Conservation (phyloP, 441 rosid species). For the Raphanus hybrid region DNA sequence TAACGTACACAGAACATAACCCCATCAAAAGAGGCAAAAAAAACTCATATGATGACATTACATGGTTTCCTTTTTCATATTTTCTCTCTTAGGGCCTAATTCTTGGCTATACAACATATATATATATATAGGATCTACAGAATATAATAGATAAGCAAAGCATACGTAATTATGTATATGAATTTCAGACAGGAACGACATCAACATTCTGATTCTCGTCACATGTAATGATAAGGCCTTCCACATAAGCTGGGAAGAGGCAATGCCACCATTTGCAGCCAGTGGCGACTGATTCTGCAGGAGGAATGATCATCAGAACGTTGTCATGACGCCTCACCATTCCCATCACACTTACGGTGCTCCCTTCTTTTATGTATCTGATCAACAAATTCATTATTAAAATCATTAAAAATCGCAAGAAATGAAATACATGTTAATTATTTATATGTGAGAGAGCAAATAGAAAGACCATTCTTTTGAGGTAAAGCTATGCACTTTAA, state of each 20-base stretch:
- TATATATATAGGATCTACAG: slow-evolving; percentile 14
- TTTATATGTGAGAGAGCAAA: background rate
- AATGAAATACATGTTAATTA: background rate
- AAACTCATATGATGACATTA: background rate
- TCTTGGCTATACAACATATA: slow-evolving; percentile 14
- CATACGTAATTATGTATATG: background rate
- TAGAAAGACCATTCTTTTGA: slow-evolving; percentile 12
- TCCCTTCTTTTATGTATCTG: slow-evolving; percentile 88
- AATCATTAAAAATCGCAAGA: slow-evolving; percentile 8
- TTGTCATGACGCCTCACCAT: slow-evolving; percentile 79
- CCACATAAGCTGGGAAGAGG: slow-evolving; percentile 74
- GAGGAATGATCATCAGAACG: slow-evolving; percentile 80
- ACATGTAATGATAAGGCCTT: slow-evolving; percentile 74
- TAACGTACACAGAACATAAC: slow-evolving; percentile 4
- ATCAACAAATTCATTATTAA: background rate
- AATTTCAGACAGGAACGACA: slow-evolving; percentile 69
- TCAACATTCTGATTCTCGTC: slow-evolving; percentile 71
- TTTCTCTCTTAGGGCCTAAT: slow-evolving; percentile 3
- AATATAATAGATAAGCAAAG: slow-evolving; percentile 12
- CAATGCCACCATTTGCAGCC: slow-evolving; percentile 77
- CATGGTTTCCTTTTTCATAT: background rate
- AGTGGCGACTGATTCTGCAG: slow-evolving; percentile 64
- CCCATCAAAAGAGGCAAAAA: slow-evolving; percentile 5
- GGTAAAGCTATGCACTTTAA: slow-evolving; percentile 23
- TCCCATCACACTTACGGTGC: slow-evolving; percentile 88